phyloP scores from a whole-genome alignment of 495 filamentous ascomycete genomes.

The Tuber calosporum region DNA sequence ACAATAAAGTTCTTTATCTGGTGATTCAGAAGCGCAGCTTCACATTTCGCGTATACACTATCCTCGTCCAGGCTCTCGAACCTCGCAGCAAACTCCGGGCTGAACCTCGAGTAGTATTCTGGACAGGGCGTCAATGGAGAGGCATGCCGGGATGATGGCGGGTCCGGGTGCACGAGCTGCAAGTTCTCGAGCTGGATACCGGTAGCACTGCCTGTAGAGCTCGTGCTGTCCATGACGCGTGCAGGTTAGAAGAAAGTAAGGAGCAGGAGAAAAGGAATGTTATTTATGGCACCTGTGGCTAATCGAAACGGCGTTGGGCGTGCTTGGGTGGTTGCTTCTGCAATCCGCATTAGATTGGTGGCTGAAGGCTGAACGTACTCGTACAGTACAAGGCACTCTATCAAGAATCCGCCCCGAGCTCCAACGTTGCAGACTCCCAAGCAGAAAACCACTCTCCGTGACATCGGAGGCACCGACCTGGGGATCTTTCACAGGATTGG shows the following conservation, averaged over 20 bases:
- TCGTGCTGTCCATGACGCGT: neutral
- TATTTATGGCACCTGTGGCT: neutral
- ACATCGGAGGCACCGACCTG: neutral
- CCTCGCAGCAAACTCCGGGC: slow-evolving; percentile 14
- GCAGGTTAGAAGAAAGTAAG: neutral
- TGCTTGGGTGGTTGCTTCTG: neutral
- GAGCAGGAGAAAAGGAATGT: neutral
- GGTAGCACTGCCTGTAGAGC: neutral
- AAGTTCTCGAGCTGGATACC: slow-evolving; percentile 25
- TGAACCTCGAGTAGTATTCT: slow-evolving; percentile 24
- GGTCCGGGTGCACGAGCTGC: neutral
- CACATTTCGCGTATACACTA: slow-evolving; percentile 42
- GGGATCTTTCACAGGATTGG: neutral
- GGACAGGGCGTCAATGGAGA: slow-evolving; percentile 10
- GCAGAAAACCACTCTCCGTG: neutral
- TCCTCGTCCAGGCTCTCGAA: slow-evolving; percentile 52
- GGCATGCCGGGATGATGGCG: slow-evolving; percentile 1
- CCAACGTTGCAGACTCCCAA: neutral
- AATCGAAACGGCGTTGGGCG: neutral
- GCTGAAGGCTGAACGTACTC: neutral
- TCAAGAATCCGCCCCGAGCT: neutral
- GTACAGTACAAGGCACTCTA: too few relatives aligned
- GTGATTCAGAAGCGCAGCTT: slow-evolving; percentile 42
- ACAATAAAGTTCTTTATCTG: slow-evolving; percentile 54
- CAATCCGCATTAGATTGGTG: neutral